Evolutionary conservation across 108 stramenopile genomes (phyloP).

Genomic region (Aurantiochytrium sp.): DNA sequence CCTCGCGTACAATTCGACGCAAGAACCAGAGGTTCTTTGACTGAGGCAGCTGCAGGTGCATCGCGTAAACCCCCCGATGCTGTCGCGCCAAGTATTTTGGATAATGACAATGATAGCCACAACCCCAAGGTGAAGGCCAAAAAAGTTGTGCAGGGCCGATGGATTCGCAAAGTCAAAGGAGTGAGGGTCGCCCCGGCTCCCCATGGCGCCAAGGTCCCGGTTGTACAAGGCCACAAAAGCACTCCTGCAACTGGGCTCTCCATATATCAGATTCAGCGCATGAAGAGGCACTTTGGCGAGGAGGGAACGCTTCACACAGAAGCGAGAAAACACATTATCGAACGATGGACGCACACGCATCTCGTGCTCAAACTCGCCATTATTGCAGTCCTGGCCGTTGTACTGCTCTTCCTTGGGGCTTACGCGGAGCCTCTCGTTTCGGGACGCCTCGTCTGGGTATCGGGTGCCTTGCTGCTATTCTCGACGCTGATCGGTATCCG

Average conservation of each 20-base stretch:
- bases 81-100: no score
- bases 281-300: neutral
- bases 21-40: no score
- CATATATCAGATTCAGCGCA: neutral
- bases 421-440: neutral
- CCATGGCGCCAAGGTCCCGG: no score
- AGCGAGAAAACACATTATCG: neutral
- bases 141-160: no score
- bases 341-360: neutral
- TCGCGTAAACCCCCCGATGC: no score
- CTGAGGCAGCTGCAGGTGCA: no score
- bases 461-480: neutral
- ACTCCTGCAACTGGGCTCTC: neutral
- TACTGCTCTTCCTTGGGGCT: neutral
- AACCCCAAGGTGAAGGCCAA: no score
- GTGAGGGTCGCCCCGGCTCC: no score
- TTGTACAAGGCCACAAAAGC: neutral
- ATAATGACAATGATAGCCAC: no score
- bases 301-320: neutral
- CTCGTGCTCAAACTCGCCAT: neutral
- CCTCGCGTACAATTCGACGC: no score
- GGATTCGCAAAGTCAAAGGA: no score
- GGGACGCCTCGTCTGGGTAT: neutral
- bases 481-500: neutral
- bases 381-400: neutral